phyloP scores from a whole-genome alignment of 495 filamentous ascomycete species.

The Penicillium lagena region DNA sequence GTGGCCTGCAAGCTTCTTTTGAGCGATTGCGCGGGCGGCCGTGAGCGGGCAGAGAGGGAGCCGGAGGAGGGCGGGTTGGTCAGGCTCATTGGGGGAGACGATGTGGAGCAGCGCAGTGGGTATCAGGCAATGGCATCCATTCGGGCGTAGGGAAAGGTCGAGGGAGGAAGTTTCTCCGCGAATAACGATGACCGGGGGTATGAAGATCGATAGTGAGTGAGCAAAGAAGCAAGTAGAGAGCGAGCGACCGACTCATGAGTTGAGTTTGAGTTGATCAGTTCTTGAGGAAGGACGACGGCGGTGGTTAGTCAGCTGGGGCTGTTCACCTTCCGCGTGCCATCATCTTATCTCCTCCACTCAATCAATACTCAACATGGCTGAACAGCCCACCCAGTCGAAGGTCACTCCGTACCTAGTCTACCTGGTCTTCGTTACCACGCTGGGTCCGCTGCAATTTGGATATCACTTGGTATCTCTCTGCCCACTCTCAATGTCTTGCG shows the following conservation, averaged over 20 bases:
- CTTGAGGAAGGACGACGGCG: too few species aligned
- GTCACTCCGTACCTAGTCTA: conserved; percentile 59
- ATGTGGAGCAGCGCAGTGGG: background rate
- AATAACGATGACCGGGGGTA: background rate
- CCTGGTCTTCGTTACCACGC: conserved; percentile 55
- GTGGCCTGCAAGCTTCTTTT: conserved; percentile 70
- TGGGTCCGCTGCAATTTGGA: conserved; percentile 88
- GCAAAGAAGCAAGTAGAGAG: too few species aligned
- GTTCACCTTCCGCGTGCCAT: too few species aligned
- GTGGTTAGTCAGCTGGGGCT: background rate
- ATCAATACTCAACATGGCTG: conserved; percentile 12
- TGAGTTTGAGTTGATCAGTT: too few species aligned
- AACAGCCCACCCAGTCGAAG: conserved; percentile 11
- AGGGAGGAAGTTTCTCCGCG: conserved; percentile 2
- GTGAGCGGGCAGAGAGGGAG: conserved; percentile 40
- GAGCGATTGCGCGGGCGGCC: conserved; percentile 44
- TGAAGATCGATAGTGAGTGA: too few species aligned
- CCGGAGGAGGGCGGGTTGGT: conserved; percentile 51
- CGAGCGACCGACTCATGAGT: too few species aligned
- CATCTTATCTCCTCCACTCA: background rate
- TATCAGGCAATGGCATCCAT: conserved; percentile 5
- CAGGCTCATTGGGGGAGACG: conserved; percentile 40
- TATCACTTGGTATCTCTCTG: conserved; percentile 68
- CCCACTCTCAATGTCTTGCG: too few species aligned
- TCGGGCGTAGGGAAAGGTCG: background rate